These are phyloP conservation scores for Fusarium ambrosium DNA, from an alignment of 2,329 filamentous ascomycete species.

Conservation along the genomic window DNA sequence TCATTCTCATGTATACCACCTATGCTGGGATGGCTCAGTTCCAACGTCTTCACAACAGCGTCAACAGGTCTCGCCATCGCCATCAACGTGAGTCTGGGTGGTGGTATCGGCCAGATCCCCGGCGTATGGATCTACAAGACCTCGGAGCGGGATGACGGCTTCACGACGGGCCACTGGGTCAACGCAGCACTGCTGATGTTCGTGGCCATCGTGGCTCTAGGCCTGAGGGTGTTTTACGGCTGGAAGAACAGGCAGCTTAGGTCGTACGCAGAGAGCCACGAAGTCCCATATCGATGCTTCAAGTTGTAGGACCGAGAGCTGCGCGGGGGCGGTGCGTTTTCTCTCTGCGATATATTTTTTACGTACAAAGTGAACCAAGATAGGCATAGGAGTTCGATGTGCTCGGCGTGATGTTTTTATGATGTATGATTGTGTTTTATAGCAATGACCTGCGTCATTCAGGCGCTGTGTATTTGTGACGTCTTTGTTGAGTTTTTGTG, in stretches of 20 bases:
- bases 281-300: slow-evolving; percentile 55
- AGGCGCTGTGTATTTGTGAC: not conserved
- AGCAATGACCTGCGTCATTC: not conserved
- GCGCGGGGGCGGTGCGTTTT: not conserved
- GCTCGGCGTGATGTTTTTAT: not conserved
- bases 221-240: slow-evolving; percentile 69
- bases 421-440: slow-evolving; percentile 1
- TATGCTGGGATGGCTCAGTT: slow-evolving; percentile 77
- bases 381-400: not conserved
- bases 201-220: slow-evolving; percentile 67
- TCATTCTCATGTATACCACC: slow-evolving; percentile 78
- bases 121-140: slow-evolving; percentile 82
- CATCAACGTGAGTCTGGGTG: slow-evolving; percentile 75
- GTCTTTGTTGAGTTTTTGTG: not conserved
- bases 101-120: slow-evolving; percentile 77
- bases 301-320: slow-evolving; percentile 51
- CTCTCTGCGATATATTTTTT: slow-evolving; percentile 8
- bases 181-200: slow-evolving; percentile 73
- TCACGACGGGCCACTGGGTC: slow-evolving; percentile 78
- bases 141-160: slow-evolving; percentile 70
- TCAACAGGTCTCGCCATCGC: slow-evolving; percentile 78
- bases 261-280: slow-evolving; percentile 48
- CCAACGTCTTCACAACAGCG: slow-evolving; percentile 75
- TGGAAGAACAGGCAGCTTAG: slow-evolving; percentile 57
- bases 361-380: slow-evolving; percentile 2